These are phyloP conservation scores for Draba incana DNA, from an alignment of 345 rosid genomes.

Conservation along the genomic window DNA sequence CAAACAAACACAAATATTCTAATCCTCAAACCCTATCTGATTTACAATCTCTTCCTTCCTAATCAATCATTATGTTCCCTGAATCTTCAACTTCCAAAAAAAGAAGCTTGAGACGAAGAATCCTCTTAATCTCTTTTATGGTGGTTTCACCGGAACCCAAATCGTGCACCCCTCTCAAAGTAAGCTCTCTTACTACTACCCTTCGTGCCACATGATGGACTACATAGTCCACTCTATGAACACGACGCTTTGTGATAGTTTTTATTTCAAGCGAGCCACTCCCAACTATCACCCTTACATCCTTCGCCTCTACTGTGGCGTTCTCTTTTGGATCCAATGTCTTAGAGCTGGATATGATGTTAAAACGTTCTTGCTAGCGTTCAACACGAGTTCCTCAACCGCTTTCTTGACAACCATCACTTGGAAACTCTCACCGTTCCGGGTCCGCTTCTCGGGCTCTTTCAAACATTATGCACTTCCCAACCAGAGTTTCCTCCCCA, in stretches of 20 bases:
- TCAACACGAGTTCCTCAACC: slow-evolving; percentile 5
- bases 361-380: background rate
- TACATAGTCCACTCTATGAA: slow-evolving; percentile 5
- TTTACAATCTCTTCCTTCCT: too few relatives aligned
- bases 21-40: too few relatives aligned
- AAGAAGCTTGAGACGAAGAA: background rate
- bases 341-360: slow-evolving; percentile 12
- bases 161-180: background rate
- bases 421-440: background rate
- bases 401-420: background rate
- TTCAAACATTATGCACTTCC: slow-evolving; percentile 1
- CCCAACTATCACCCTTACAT: slow-evolving; percentile 13
- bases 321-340: slow-evolving; percentile 8
- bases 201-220: slow-evolving; percentile 15
- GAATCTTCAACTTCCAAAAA: too few relatives aligned
- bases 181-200: slow-evolving; percentile 1
- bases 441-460: background rate
- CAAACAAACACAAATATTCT: background rate
- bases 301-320: background rate
- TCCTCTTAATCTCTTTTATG: background rate
- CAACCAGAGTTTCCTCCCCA: slow-evolving; percentile 3
- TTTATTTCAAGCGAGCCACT: background rate
- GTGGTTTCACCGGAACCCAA: background rate
- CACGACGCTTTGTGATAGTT: background rate
- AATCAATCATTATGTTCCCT: background rate